These are phyloP conservation scores for Ophiocordyceps unilateralis DNA, from an alignment of 2,329 filamentous ascomycete genomes.

Conservation along the genomic window DNA sequence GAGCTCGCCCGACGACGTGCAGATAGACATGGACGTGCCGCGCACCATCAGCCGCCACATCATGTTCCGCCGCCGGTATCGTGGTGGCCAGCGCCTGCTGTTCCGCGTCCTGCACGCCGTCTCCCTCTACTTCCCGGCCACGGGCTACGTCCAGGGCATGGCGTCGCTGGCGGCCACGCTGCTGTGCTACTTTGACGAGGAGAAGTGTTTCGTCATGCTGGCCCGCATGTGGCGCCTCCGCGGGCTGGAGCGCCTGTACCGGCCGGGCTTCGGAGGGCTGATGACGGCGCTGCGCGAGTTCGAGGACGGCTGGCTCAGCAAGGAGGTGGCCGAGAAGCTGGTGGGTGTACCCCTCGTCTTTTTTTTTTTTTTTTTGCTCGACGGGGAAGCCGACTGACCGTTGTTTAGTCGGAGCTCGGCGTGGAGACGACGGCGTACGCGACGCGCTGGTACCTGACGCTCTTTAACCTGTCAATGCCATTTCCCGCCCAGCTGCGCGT, in stretches of 20 bases:
- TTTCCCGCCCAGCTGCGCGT: slow-evolving; percentile 88
- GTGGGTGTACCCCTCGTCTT: slow-evolving; percentile 43
- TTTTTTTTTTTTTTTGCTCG: too few relatives aligned
- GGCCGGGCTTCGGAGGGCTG: slow-evolving; percentile 66
- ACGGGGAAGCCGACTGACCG: too few relatives aligned
- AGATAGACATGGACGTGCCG: slow-evolving; percentile 94
- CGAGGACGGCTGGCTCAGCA: slow-evolving; percentile 66
- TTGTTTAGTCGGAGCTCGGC: slow-evolving; percentile 56
- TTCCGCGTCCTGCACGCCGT: slow-evolving; percentile 88
- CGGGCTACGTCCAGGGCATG: slow-evolving; percentile 97
- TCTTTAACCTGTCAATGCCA: slow-evolving; percentile 94
- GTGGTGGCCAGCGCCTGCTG: slow-evolving; percentile 76
- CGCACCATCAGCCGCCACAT: slow-evolving; percentile 90
- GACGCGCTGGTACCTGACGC: slow-evolving; percentile 89
- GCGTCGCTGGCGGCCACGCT: slow-evolving; percentile 81
- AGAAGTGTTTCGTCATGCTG: slow-evolving; percentile 86
- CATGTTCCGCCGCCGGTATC: slow-evolving; percentile 87
- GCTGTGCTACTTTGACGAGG: slow-evolving; percentile 93
- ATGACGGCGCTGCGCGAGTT: slow-evolving; percentile 79
- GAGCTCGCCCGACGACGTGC: slow-evolving; percentile 75
- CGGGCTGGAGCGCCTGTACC: slow-evolving; percentile 71
- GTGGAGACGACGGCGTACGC: slow-evolving; percentile 89
- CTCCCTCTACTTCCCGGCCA: slow-evolving; percentile 77
- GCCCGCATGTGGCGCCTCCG: slow-evolving; percentile 86
- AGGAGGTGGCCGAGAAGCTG: slow-evolving; percentile 65